Percentiles rank a stretch among this genome's conserved stretches.
phyloP scores from a whole-genome alignment of 257 asterid species.

The Fraxinus quadrangulata region DNA sequence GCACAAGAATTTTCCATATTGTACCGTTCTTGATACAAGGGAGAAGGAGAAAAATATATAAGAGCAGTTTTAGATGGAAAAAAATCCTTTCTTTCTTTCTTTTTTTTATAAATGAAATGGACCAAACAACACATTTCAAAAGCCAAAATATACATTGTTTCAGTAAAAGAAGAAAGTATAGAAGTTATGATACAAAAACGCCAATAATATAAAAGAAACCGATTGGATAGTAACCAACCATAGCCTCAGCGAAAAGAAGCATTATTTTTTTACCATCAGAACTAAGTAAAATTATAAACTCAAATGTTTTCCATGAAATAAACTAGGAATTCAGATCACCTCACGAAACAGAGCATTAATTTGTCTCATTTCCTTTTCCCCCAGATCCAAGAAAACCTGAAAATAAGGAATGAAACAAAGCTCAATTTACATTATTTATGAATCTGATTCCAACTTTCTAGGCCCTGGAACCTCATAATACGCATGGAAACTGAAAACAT shows the following conservation, averaged over 20 bases:
- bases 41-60: slow-evolving; percentile 6
- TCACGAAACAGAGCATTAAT: slow-evolving; percentile 76
- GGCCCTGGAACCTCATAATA: slow-evolving; percentile 21
- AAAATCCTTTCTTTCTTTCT: no score
- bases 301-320: background rate
- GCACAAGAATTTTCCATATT: background rate
- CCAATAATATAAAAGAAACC: slow-evolving; percentile 4
- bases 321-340: slow-evolving; percentile 45
- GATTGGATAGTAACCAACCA: background rate
- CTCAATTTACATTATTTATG: slow-evolving; percentile 11
- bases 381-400: slow-evolving; percentile 88
- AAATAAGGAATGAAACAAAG: slow-evolving; percentile 24
- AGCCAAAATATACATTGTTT: background rate
- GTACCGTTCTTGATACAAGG: slow-evolving; percentile 1
- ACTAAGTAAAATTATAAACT: background rate
- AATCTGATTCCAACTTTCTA: slow-evolving; percentile 21
- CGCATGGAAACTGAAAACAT: slow-evolving; percentile 1
- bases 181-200: background rate
- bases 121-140: background rate
- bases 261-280: background rate
- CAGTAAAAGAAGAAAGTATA: background rate
- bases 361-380: slow-evolving; percentile 73
- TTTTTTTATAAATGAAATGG: background rate
- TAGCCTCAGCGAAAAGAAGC: slow-evolving; percentile 4
- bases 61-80: background rate